A percentile compares a stretch with the other conserved stretches of the same genome.
Conservation (phyloP, 257 asterid species). For the Solanum piurae region DNA sequence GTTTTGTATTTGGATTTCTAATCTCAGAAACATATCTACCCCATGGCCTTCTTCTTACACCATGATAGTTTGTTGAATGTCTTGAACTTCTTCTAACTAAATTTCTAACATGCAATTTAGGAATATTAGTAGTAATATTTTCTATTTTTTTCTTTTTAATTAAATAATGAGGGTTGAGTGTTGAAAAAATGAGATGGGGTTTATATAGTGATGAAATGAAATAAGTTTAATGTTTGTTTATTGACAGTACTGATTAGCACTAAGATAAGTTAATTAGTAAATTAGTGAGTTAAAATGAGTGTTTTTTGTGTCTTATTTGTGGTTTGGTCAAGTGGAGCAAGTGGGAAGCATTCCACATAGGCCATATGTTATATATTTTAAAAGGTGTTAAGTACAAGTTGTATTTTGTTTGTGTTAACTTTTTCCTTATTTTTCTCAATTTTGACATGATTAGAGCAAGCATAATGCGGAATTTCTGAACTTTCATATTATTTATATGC, state of each 20-base stretch:
- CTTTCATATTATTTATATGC: too few species aligned
- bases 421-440: too few species aligned
- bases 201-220: conserved; percentile 4
- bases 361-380: too few species aligned
- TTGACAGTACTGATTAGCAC: not conserved
- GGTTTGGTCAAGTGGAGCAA: too few species aligned
- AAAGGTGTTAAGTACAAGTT: too few species aligned
- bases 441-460: too few species aligned
- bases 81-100: conserved; percentile 17
- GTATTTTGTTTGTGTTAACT: too few species aligned
- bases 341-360: too few species aligned
- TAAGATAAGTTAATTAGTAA: not conserved
- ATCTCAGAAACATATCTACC: conserved; percentile 25
- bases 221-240: not conserved
- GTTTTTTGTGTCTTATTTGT: too few species aligned
- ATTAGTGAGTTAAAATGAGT: too few species aligned
- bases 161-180: not conserved
- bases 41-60: conserved; percentile 26
- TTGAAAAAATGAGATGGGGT: not conserved
- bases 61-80: conserved; percentile 18
- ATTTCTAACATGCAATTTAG: conserved; percentile 10
- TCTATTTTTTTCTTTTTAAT: not conserved
- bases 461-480: too few species aligned
- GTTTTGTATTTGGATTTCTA: conserved; percentile 21
- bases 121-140: not conserved